Conservation (phyloP, 2,329 filamentous ascomycete genomes). For the Metarhizium album region DNA sequence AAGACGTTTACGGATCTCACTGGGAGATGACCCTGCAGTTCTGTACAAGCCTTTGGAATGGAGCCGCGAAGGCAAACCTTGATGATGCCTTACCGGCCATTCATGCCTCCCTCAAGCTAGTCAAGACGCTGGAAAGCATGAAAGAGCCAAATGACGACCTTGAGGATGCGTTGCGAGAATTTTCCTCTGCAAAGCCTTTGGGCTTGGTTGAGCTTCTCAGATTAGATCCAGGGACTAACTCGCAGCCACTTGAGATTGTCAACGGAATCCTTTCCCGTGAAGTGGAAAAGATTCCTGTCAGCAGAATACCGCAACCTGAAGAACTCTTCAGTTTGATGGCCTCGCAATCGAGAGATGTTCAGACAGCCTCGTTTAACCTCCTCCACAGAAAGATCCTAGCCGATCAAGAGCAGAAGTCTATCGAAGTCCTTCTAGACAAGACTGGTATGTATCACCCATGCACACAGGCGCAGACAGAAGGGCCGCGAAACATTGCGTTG, state of each 20-base stretch:
- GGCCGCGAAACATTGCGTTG: background rate
- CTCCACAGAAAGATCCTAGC: constrained; percentile 71
- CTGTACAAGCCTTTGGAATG: constrained; percentile 46
- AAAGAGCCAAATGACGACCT: constrained; percentile 79
- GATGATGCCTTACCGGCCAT: constrained; percentile 50
- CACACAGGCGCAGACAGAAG: background rate
- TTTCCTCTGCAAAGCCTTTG: constrained; percentile 41
- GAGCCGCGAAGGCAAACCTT: constrained; percentile 28
- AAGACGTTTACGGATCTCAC: constrained; percentile 77
- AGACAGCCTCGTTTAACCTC: constrained; percentile 69
- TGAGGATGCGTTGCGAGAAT: constrained; percentile 57
- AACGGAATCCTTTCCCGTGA: constrained; percentile 64
- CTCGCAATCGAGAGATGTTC: constrained; percentile 62
- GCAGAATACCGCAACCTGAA: constrained; percentile 50
- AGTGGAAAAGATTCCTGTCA: constrained; percentile 51
- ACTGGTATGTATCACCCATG: constrained; percentile 28
- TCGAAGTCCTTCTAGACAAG: constrained; percentile 66
- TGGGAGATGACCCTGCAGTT: constrained; percentile 61
- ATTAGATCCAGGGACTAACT: constrained; percentile 29
- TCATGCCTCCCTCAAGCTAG: constrained; percentile 63
- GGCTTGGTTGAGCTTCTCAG: constrained; percentile 56
- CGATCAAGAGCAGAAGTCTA: constrained; percentile 68
- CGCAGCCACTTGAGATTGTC: constrained; percentile 63
- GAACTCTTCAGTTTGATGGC: constrained; percentile 69
- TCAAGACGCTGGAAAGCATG: constrained; percentile 49